Evolutionary conservation across 2,329 filamentous ascomycete genomes (phyloP), one percentile per base, ranked within the genome.

Genomic region (Botryosphaeria agaves): DNA sequence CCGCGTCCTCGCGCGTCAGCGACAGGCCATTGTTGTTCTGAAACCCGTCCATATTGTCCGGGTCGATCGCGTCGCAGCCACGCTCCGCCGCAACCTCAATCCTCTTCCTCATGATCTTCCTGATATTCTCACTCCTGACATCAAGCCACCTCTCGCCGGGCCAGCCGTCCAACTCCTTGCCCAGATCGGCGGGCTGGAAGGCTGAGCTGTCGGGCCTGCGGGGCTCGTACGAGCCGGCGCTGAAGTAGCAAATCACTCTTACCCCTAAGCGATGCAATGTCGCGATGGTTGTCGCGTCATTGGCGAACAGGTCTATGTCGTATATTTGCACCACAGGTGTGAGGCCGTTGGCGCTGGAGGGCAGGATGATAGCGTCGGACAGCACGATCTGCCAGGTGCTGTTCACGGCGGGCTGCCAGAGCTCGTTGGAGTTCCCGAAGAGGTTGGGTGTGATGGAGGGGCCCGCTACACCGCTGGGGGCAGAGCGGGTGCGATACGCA

Each of bases 221-320:
- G 30, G 69, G 46, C 49, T 83, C 77, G 41, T 66, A 79, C 5
- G 69, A 74, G 1, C 77, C 77, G 0, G 73, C 75, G 30, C 70
- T 76, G 54, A n/a, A n/a, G n/a, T n/a, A n/a, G n/a, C n/a, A n/a
- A n/a, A n/a, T n/a, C n/a, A n/a, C n/a, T n/a, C n/a, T 71, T 43
- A 67, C 67, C 6, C 63, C 65, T 17, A 59, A 42, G 3, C 40
- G 37, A 24, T 72, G 63, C 8, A 75, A 52, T 4, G 48, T 45
- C 3, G 48, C 36, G 30, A 73, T 66, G 1, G 53, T 59, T 5
- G 51, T 44, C 9, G 55, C 52, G 5, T 54, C 47, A 30, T 65
- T 68, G 34, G 63, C 56, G 47, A 75, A 71, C 8, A 72, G 55
- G 35, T 69, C 59, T 34, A 77, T 72, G 46, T 76, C 72, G 47